phyloP scores from a whole-genome alignment of 169 alveolate species.

The Eimeria tenella region DNA sequence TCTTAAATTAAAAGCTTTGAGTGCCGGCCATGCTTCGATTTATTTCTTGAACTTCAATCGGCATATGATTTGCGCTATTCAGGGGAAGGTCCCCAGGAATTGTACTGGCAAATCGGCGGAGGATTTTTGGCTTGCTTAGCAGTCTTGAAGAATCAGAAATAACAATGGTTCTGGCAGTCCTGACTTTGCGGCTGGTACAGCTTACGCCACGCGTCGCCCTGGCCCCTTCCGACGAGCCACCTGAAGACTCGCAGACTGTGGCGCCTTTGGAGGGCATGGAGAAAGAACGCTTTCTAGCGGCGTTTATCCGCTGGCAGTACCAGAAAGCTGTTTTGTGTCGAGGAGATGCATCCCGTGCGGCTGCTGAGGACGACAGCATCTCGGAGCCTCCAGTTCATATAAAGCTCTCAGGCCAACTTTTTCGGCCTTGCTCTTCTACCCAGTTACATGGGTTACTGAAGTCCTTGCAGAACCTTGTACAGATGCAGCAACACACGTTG shows the following conservation, averaged over 20 bases:
- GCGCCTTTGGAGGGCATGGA: conserved; percentile 60
- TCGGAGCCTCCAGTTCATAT: conserved; percentile 26
- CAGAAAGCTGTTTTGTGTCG: background rate
- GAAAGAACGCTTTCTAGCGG: conserved; percentile 43
- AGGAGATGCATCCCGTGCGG: background rate
- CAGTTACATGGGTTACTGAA: conserved; percentile 73
- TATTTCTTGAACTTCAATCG: background rate
- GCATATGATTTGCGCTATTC: background rate
- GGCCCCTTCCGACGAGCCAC: background rate
- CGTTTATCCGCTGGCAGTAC: conserved; percentile 43
- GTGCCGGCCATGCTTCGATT: background rate
- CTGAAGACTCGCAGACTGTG: background rate
- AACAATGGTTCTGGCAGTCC: conserved; percentile 52
- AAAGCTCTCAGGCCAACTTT: conserved; percentile 24
- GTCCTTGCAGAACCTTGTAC: conserved; percentile 74
- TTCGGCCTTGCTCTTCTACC: conserved; percentile 30
- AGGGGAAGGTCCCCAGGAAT: conserved; percentile 59
- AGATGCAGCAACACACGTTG: conserved; percentile 59
- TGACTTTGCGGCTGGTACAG: conserved; percentile 42
- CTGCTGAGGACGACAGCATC: background rate
- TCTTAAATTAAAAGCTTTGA: no score
- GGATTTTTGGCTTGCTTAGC: conserved; percentile 56
- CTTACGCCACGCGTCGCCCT: conserved; percentile 17
- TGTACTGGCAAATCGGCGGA: conserved; percentile 50
- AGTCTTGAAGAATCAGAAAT: conserved; percentile 51